Percentiles rank a stretch among this genome's conserved stretches.
These are phyloP conservation scores for Acrasis kona DNA, from an alignment of 78 protist species.

Conservation along the genomic window DNA sequence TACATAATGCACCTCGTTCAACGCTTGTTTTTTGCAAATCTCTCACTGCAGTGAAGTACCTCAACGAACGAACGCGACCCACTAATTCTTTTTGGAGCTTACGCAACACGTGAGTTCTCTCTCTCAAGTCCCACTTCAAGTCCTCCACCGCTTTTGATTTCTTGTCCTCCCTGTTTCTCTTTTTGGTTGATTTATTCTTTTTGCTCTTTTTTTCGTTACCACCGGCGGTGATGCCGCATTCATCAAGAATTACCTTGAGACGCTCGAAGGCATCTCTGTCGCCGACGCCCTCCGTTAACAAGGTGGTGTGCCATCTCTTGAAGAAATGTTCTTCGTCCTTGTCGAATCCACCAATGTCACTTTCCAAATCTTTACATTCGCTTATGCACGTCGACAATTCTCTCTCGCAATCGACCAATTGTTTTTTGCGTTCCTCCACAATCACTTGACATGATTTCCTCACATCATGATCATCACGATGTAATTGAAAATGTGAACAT, in stretches of 20 bases:
- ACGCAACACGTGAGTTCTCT: neutral
- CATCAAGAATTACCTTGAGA: neutral
- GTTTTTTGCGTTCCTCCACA: neutral
- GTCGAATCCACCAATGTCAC: too few relatives aligned
- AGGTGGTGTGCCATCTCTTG: too few relatives aligned
- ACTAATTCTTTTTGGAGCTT: neutral
- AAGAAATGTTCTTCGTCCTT: too few relatives aligned
- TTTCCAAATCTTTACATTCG: too few relatives aligned
- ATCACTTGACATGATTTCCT: neutral
- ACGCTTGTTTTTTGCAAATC: too few relatives aligned
- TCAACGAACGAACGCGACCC: neutral
- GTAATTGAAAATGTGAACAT: neutral
- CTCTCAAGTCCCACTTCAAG: neutral
- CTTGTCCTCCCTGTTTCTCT: neutral
- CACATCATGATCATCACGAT: neutral
- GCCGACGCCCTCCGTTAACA: too few relatives aligned
- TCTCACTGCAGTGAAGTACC: neutral
- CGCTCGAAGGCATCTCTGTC: neutral
- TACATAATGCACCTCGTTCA: too few relatives aligned
- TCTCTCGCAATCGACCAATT: neutral
- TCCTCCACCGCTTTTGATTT: neutral
- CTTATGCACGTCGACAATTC: too few relatives aligned
- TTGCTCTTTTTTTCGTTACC: neutral
- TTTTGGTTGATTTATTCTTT: neutral
- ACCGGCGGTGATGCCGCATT: neutral